Conservation (phyloP, 2,329 filamentous ascomycete species). For the Coniochaeta sp. region DNA sequence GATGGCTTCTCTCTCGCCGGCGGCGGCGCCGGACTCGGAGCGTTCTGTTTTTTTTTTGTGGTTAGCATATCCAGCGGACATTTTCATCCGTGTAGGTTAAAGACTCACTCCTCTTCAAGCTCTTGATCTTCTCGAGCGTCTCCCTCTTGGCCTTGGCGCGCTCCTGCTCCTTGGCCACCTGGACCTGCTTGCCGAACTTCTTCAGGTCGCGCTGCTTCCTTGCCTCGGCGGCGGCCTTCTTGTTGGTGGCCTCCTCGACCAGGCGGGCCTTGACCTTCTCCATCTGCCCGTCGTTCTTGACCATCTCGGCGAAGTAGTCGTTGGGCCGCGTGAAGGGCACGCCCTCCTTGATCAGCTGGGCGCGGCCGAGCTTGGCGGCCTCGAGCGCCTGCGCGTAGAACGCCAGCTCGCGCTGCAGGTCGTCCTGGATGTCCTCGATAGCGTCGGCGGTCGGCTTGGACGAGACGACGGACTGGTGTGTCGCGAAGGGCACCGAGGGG, state of each 20-base stretch:
- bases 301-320: slow-evolving; percentile 99
- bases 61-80: slow-evolving; percentile 15
- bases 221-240: slow-evolving; percentile 89
- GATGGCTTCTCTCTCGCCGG: slow-evolving; percentile 70
- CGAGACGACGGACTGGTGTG: slow-evolving; percentile 72
- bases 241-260: slow-evolving; percentile 81
- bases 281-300: slow-evolving; percentile 98
- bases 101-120: slow-evolving; percentile 84
- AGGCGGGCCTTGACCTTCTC: slow-evolving; percentile 90
- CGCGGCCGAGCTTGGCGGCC: slow-evolving; percentile 66
- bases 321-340: slow-evolving; percentile 80
- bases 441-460: slow-evolving; percentile 53
- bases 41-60: slow-evolving; percentile 22
- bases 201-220: slow-evolving; percentile 89
- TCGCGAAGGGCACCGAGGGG: slow-evolving; percentile 67
- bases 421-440: slow-evolving; percentile 81
- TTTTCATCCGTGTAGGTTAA: slow-evolving; percentile 1
- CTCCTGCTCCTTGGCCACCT: slow-evolving; percentile 93
- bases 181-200: slow-evolving; percentile 98
- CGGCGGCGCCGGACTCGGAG: slow-evolving; percentile 44
- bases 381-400: slow-evolving; percentile 88
- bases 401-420: slow-evolving; percentile 83
- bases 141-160: slow-evolving; percentile 86
- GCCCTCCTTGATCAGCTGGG: slow-evolving; percentile 71
- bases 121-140: slow-evolving; percentile 91